phyloP scores from a whole-genome alignment of 345 rosid species.

The Populus euphratica region DNA sequence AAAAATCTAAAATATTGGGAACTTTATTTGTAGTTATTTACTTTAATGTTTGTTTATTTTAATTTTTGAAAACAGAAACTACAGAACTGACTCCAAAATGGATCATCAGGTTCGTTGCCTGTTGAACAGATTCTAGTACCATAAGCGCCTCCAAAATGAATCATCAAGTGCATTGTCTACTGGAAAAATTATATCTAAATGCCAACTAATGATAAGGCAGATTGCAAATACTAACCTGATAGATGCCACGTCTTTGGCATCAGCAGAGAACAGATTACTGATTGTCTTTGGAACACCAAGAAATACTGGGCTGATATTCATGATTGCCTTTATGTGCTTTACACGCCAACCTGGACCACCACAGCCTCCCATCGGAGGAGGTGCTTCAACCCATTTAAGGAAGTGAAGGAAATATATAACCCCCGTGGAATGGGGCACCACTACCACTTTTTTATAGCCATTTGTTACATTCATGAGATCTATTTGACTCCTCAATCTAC shows the following conservation, averaged over 20 bases:
- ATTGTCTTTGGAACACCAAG: conserved; percentile 66
- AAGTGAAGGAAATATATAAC: conserved; percentile 73
- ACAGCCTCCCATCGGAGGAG: conserved; percentile 55
- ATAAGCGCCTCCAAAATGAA: no score
- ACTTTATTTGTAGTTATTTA: neutral
- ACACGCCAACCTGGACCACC: conserved; percentile 67
- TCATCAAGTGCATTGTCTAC: no score
- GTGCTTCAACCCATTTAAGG: conserved; percentile 77
- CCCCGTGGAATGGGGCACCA: conserved; percentile 84
- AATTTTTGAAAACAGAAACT: neutral
- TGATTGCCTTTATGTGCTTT: conserved; percentile 60
- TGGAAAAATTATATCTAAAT: neutral
- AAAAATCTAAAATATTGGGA: neutral
- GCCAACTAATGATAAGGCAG: neutral
- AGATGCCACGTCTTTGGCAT: conserved; percentile 53
- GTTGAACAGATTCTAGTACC: no score
- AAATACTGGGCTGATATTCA: conserved; percentile 68
- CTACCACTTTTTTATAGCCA: conserved; percentile 63
- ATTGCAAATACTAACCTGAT: conserved; percentile 40
- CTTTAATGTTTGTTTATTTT: neutral
- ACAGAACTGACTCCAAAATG: no score
- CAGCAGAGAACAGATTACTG: conserved; percentile 52
- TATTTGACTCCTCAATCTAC: conserved; percentile 71
- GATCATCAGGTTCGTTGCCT: no score
- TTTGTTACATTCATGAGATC: conserved; percentile 63